Evolutionary conservation across 2,329 filamentous ascomycete species (phyloP), one percentile per base, ranked within the genome.

Genomic region (Cladophialophora chaetospira): DNA sequence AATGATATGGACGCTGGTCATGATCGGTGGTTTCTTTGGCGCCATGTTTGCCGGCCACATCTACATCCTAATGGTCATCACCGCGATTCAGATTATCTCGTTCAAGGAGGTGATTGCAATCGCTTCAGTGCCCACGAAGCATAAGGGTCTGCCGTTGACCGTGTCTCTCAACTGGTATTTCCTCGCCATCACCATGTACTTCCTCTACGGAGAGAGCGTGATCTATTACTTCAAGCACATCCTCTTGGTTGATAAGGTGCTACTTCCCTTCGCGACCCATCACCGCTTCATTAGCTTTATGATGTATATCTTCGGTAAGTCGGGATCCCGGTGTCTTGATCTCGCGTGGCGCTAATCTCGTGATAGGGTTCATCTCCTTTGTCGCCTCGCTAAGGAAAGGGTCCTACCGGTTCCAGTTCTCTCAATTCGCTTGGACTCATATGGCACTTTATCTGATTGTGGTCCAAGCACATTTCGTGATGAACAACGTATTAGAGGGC

Each of bases 191-290:
- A 96, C 93, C 66, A 97, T 99, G 93, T 99, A 99, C 80, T 99
- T 96, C 68, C 81, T 99, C 48, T 99, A 99, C 71, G 94, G 94
- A 70, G 94, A 99, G 77, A 97, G 91, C 68, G 93, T 99, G 70
- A 96, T 99, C 69, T 99, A 99, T 79, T 99, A 99, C 77, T 99
- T 99, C 78, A 99, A 99, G 82, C 94, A 99, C 72, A 93, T 99
- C 65, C 86, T 99, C 40, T 79, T 99, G 57, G 92, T 99, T 43
- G 94, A 99, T 75, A 90, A 88, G 73, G 89, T 97, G 43, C 80
- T 99, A 60, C 79, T 97, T 56, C 94, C 94, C 6, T 86, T 99
- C 71, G 92, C 94, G 53, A 97, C 93, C 13, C 94, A 99, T 77
- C 94, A 99, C 73, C 85, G 94, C 66, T 99, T 99, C 79, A 97